Base-by-base conservation (phyloP, 1,139 yeast genomes). In the Maudiozyma humilis region DNA sequence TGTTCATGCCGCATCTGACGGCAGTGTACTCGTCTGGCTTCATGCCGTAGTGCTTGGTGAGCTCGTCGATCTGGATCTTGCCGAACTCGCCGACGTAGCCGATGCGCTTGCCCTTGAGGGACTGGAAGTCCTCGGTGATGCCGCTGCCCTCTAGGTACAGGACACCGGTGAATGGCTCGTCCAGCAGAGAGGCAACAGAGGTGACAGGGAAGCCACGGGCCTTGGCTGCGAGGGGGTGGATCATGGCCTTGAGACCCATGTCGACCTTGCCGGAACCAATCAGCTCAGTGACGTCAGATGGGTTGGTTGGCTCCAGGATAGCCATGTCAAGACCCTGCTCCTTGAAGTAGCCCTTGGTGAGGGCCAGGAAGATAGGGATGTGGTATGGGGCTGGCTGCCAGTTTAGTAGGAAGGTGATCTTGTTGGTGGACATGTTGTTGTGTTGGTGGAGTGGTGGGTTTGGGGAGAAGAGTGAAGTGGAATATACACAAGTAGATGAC, bases 21-120 rank as follows among this genome's bases (percentile, higher is more conserved):
- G 79, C 77, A 43, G 78, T 73, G 58, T 75, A 75, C 56, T 75
- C 79, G 34, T 66, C 65, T 19, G 78, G 78, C 30, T 68, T 68
- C 78, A 75, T 72, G 32, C 78, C 78, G 51, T 70, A 74, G 59
- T 74, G 73, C 51, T 71, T 69, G 51, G 78, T 73, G 53, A 75
- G 65, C 55, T 75, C 80, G 52, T 75, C 79, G 44, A 75, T 63
- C 59, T 75, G 80, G 51, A 75, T 75, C 61, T 75, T 75, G 40
- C 80, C 80, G 55, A 75, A 75, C 54, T 75, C 79, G 30, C 79
- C 80, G 37, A 75, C 79, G 55, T 75, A 75, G 15, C 79, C 79
- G 51, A 75, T 73, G 41, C 65, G 63, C 59, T 74, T 75, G 17
- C 79, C 79, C 52, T 71, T 73, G 53, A 75, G 66, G 13, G 77